Base-by-base conservation (phyloP, 179 eudicot species). In the Carnegiea gigantea region DNA sequence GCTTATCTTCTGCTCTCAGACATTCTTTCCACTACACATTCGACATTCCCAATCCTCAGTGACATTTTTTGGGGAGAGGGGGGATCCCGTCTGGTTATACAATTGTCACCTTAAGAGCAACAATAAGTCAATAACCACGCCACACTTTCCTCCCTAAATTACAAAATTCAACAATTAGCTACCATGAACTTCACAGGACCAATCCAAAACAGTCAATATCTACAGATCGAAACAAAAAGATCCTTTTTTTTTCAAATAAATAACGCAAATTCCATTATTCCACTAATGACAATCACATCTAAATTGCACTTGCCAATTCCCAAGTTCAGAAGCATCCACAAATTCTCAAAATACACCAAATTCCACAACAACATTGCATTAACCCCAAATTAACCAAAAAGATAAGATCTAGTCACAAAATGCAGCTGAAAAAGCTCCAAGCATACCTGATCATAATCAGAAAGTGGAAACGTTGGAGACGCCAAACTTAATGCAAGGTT, bases 371-470 rank as follows among this genome's bases (percentile, higher is more conserved):
- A 57, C n/a, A 43, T 60, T 12, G n/a, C 40, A 67, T 28, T 24
- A 80, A 9, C 9, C 51, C 70, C 44, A 53, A 33, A 44, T 38
- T n/a, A 68, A 68, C 1, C 46, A 48, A 33, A 21, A 60, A 26
- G 20, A 64, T 11, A 44, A 20, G 59, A 60, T 36, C 62, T 24
- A 51, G 48, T 7, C 11, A 64, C 46, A 54, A 70, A 77, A 82
- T 54, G 77, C 30, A 77, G 77, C 59, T 40, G 68, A 70, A 82
- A 82, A 14, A 40, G 40, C 7, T n/a, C 10, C 1, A 59, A 23
- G 18, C 43, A 43, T 71, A 82, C 84, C 84, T 82, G 53, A 75
- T 57, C 40, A 62, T 13, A 57, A 40, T 0, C n/a, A 5, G 26
- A 40, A 76, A 9, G 30, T 8, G 67, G 30, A 21, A 76, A 75